Conservation (phyloP, 2,329 filamentous ascomycete genomes). For the Orbilia blumenaviensis region DNA sequence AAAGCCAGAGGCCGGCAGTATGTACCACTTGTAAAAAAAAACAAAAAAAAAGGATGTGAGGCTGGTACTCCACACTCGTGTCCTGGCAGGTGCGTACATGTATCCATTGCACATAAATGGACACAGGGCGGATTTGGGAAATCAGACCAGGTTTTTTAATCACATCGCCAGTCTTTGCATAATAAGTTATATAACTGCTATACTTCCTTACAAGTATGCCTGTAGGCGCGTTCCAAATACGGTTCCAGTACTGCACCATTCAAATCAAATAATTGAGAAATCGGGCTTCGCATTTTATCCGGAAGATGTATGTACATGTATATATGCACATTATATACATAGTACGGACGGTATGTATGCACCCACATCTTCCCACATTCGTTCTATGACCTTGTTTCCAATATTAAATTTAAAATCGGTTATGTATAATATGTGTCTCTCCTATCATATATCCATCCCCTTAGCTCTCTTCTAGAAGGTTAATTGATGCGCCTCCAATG, state of each 20-base stretch:
- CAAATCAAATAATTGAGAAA: not conserved
- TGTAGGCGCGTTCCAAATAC: slow-evolving; percentile 11
- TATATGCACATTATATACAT: too few species aligned
- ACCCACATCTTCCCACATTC: too few species aligned
- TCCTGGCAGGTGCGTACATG: not conserved
- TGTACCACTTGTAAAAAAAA: not conserved
- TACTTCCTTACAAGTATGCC: not conserved
- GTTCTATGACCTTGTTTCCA: too few species aligned
- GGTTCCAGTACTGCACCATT: not conserved
- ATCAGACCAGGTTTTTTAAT: slow-evolving; percentile 14
- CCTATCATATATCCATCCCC: too few species aligned
- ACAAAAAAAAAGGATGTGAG: not conserved
- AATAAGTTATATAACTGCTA: slow-evolving; percentile 34
- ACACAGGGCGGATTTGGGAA: not conserved
- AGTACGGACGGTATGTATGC: too few species aligned
- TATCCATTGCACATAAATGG: too few species aligned
- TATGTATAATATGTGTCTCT: not conserved
- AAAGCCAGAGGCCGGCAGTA: not conserved
- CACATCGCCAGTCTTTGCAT: slow-evolving; percentile 33
- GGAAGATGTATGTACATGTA: not conserved
- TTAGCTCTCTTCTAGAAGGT: too few species aligned
- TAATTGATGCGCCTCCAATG: too few species aligned
- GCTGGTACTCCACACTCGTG: not conserved
- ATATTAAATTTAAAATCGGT: too few species aligned
- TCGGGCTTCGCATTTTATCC: not conserved